Conservation (phyloP, 2,329 filamentous ascomycete genomes). For the Fusarium palustre region DNA sequence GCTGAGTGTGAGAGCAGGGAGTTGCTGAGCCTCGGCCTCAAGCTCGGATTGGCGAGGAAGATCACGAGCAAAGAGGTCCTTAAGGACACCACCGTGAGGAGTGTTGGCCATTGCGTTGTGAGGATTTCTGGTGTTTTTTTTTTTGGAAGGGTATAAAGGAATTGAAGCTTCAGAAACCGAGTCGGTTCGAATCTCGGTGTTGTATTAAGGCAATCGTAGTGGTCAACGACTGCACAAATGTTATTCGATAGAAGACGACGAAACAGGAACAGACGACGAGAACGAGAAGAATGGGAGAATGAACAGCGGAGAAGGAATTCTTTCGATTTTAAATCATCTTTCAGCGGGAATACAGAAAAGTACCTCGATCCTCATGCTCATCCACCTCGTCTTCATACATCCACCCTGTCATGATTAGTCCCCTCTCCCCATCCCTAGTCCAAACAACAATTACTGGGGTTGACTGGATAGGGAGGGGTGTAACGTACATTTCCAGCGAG, state of each 20-base stretch:
- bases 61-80: constrained; percentile 97
- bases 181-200: constrained; percentile 21
- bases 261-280: constrained; percentile 27
- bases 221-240: constrained; percentile 40
- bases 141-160: constrained; percentile 1
- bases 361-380: constrained; percentile 26
- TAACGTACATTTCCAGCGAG: constrained; percentile 12
- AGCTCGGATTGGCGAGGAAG: constrained; percentile 84
- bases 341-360: constrained; percentile 19
- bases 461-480: constrained; percentile 28
- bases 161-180: constrained; percentile 18
- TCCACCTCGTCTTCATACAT: constrained; percentile 37
- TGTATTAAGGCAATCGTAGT: constrained; percentile 49
- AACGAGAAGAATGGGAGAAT: constrained; percentile 18
- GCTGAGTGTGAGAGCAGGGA: constrained; percentile 85
- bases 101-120: constrained; percentile 70
- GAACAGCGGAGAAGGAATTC: constrained; percentile 19
- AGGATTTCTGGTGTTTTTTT: constrained; percentile 17
- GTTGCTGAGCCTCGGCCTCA: constrained; percentile 82
- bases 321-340: constrained; percentile 39
- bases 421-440: constrained; percentile 28
- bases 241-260: constrained; percentile 21
- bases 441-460: constrained; percentile 36
- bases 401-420: constrained; percentile 40
- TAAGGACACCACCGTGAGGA: constrained; percentile 92